Percentiles rank a stretch among this genome's conserved stretches.
phyloP scores from a whole-genome alignment of 2,329 filamentous ascomycete genomes.

The Fusarium sp. region DNA sequence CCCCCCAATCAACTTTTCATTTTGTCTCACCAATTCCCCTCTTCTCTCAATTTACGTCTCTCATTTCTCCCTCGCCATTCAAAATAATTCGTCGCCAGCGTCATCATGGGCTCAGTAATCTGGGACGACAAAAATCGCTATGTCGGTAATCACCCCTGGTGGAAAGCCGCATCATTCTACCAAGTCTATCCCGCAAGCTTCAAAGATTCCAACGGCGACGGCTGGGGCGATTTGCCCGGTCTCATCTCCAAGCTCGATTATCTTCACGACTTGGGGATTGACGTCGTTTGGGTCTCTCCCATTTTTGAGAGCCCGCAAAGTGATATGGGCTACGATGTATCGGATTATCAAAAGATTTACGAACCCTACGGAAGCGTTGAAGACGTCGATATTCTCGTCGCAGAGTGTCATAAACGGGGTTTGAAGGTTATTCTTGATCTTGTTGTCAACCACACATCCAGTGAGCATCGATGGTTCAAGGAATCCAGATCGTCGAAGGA shows the following conservation, averaged over 20 bases:
- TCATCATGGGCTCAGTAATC: conserved; percentile 51
- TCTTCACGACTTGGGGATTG: conserved; percentile 69
- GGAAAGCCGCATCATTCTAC: conserved; percentile 61
- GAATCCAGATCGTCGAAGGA: conserved; percentile 63
- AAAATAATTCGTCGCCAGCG: fast-evolving
- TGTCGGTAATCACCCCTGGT: conserved; percentile 56
- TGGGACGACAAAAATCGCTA: conserved; percentile 49
- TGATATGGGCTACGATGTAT: conserved; percentile 81
- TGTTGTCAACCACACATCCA: conserved; percentile 76
- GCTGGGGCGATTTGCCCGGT: conserved; percentile 74
- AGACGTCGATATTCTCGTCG: conserved; percentile 74
- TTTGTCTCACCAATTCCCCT: background rate
- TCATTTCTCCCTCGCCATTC: too few relatives aligned
- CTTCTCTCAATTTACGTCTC: too few relatives aligned
- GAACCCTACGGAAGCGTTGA: conserved; percentile 73
- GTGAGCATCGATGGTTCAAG: conserved; percentile 69
- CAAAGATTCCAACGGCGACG: conserved; percentile 68
- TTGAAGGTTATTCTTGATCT: conserved; percentile 79
- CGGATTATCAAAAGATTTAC: conserved; percentile 75
- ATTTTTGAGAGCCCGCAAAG: conserved; percentile 68
- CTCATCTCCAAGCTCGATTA: conserved; percentile 75
- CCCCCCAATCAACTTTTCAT: conserved; percentile 1
- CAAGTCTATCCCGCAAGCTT: conserved; percentile 71
- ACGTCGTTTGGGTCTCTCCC: conserved; percentile 70
- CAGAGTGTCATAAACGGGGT: conserved; percentile 66